Conservation (phyloP, 2,329 filamentous ascomycete genomes). For the Helotiales sp. region DNA sequence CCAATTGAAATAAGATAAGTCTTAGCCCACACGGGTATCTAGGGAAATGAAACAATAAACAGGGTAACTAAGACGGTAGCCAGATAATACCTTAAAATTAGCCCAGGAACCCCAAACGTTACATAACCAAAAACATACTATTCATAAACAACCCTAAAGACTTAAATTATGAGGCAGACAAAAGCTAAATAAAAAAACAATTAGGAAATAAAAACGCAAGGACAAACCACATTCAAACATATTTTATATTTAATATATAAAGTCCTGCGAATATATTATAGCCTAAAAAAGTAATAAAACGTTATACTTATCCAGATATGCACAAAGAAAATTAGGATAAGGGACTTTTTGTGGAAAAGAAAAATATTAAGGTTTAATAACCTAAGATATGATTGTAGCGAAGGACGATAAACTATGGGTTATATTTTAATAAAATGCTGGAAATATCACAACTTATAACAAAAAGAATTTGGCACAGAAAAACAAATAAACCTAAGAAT, state of each 20-base stretch:
- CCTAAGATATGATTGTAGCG: neutral
- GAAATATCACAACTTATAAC: neutral
- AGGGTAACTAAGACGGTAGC: too few relatives aligned
- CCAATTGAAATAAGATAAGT: constrained; percentile 21
- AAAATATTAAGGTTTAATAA: neutral
- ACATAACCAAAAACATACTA: neutral
- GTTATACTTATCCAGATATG: neutral
- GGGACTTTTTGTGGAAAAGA: neutral
- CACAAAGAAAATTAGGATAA: neutral
- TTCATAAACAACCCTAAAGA: neutral
- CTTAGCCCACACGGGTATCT: too few relatives aligned
- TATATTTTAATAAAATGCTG: neutral
- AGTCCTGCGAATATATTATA: neutral
- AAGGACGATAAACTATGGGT: neutral
- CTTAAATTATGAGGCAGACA: neutral
- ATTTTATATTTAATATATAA: neutral
- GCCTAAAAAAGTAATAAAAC: neutral
- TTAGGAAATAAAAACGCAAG: neutral
- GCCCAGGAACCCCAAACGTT: neutral
- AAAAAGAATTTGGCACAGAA: too few relatives aligned
- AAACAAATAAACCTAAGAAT: too few relatives aligned
- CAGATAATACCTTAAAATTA: neutral
- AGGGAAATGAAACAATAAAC: too few relatives aligned
- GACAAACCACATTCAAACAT: constrained; percentile 2
- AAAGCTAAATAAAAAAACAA: neutral